phyloP scores from a whole-genome alignment of 1,139 yeast species.

The Citeromyces hawaiiensis region DNA sequence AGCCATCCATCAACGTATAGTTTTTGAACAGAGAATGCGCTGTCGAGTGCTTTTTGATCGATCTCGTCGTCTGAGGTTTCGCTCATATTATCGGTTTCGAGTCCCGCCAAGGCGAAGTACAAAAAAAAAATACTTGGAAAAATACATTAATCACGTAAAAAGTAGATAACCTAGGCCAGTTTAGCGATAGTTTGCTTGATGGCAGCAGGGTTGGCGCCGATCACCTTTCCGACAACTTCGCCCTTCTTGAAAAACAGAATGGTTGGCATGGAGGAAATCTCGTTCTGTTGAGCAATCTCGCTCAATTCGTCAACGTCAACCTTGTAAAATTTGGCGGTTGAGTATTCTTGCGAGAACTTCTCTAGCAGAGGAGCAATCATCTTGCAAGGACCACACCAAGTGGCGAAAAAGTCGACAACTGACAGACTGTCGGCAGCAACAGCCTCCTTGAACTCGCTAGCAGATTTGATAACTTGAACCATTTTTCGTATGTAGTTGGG shows the following conservation, averaged over 20 bases:
- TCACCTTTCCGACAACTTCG: slow-evolving; percentile 50
- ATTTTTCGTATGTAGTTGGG: slow-evolving; percentile 14
- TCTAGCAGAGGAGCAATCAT: slow-evolving; percentile 87
- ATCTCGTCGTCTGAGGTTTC: background rate
- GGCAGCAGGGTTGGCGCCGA: slow-evolving; percentile 82
- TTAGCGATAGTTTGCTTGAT: slow-evolving; percentile 54
- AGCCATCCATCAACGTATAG: background rate
- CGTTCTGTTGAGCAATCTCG: slow-evolving; percentile 61
- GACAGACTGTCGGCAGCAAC: slow-evolving; percentile 50
- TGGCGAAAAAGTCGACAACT: slow-evolving; percentile 86
- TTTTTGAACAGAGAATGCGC: background rate
- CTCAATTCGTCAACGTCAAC: slow-evolving; percentile 75
- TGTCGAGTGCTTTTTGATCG: background rate
- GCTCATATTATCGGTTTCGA: background rate
- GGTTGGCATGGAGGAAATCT: slow-evolving; percentile 84
- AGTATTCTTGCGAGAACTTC: slow-evolving; percentile 47
- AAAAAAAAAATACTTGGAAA: too few species aligned
- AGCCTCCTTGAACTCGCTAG: slow-evolving; percentile 50
- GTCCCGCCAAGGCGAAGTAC: background rate
- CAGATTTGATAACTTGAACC: slow-evolving; percentile 30
- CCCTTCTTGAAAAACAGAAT: slow-evolving; percentile 69
- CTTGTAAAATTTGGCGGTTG: slow-evolving; percentile 60
- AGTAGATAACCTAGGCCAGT: slow-evolving; percentile 6
- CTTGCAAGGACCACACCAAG: slow-evolving; percentile 98
- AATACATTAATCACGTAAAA: background rate